These are phyloP conservation scores for Senna siamea DNA, from an alignment of 306 rosid species.

Conservation along the genomic window DNA sequence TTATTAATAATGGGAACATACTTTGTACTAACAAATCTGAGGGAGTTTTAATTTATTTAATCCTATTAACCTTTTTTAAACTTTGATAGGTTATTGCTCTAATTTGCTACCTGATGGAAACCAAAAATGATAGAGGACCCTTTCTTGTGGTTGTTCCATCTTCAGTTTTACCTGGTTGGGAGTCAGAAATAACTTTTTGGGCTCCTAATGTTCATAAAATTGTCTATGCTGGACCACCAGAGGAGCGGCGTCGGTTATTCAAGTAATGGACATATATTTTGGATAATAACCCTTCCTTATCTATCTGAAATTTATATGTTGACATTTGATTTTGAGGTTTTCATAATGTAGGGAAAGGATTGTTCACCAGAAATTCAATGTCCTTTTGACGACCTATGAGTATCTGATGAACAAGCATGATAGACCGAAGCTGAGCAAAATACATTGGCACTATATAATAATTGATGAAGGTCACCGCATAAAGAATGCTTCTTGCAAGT, in stretches of 20 bases:
- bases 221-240: slow-evolving; percentile 94
- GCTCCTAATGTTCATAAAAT: slow-evolving; percentile 80
- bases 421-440: slow-evolving; percentile 94
- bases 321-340: slow-evolving; percentile 33
- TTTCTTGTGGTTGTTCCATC: slow-evolving; percentile 99
- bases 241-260: slow-evolving; percentile 90
- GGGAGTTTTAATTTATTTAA: slow-evolving; percentile 21
- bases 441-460: slow-evolving; percentile 95
- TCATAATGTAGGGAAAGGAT: slow-evolving; percentile 81
- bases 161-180: slow-evolving; percentile 99
- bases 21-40: slow-evolving; percentile 12
- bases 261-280: slow-evolving; percentile 61
- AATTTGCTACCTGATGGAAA: slow-evolving; percentile 97
- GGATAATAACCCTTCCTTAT: slow-evolving; percentile 6
- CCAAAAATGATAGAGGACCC: slow-evolving; percentile 97
- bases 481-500: slow-evolving; percentile 99
- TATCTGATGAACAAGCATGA: slow-evolving; percentile 99
- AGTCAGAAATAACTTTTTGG: slow-evolving; percentile 91
- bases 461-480: slow-evolving; percentile 99
- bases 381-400: slow-evolving; percentile 94
- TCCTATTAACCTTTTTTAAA: slow-evolving; percentile 31
- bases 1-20: neutral
- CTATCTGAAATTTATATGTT: slow-evolving; percentile 33
- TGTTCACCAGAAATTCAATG: slow-evolving; percentile 93
- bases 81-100: slow-evolving; percentile 83